Evolutionary conservation across 2,329 filamentous ascomycete species (phyloP), one percentile per base, ranked within the genome.

Genomic region (Phialophora macrospora): DNA sequence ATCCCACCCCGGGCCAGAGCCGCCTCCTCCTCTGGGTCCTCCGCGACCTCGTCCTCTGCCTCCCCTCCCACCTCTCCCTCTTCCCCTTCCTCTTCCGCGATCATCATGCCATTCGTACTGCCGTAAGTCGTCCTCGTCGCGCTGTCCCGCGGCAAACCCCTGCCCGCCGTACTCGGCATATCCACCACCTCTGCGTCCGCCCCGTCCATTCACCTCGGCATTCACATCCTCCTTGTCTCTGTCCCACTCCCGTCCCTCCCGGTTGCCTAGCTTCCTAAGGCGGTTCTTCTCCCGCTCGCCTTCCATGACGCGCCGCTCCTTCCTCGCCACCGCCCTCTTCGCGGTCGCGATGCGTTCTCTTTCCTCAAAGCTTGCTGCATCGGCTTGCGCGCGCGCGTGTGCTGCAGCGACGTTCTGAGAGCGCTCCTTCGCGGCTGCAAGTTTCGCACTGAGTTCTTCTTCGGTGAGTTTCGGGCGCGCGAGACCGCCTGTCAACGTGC

Each of bases 321-420:
- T 75, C 4, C 71, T 71, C 64, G 82, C 80, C 70, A 88, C 83
- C 30, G 77, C 79, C 63, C 83, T 78, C 63, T 85, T 82, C 70
- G 83, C 80, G 24, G 82, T 82, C 0, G 85, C 83, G 9, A 85
- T 77, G 38, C 84, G 83, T 73, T 90, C 88, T n/a, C 87, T 82
- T 64, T 87, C 82, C 49, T 87, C 82, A 73, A 88, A 90, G 0
- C 83, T 84, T 2, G 86, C 87, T 61, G 85, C 83, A 70, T 90
- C 88, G n/a, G 86, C 87, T 77, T 90, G 85, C n/a, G 87, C 87
- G 28, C 87, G 82, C 0, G 84, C 85, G 73, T 90, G 87, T 0
- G 86, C 85, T 8, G 85, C 86, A 8, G 82, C 81, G 14, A 86
- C 80, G 57, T 84, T 81, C 5, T 83, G 84, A 60, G 88, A 89